Evolutionary conservation across 179 eudicot genomes (phyloP).

Genomic region (Patellifolia procumbens): DNA sequence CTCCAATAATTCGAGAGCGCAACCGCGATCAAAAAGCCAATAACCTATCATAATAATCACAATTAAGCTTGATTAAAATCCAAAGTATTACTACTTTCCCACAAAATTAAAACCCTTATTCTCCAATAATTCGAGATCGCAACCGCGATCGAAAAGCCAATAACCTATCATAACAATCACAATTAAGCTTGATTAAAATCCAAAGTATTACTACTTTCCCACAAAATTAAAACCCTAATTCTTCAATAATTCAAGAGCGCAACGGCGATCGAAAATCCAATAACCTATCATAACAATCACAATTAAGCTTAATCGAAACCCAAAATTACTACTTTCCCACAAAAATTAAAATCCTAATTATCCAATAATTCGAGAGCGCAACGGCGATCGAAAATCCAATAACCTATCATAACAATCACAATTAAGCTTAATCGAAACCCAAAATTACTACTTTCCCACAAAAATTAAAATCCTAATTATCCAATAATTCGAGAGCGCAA

Average conservation of each 20-base stretch:
- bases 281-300: not conserved
- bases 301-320: not conserved
- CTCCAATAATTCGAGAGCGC: no score
- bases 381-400: no score
- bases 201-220: not conserved
- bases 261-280: not conserved
- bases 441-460: not conserved
- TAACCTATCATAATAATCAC: not conserved
- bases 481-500: not conserved
- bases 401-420: not conserved
- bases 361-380: not conserved
- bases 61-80: not conserved
- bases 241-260: no score
- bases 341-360: not conserved
- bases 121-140: no score
- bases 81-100: not conserved
- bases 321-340: not conserved
- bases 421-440: not conserved
- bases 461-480: slow-evolving; percentile 1
- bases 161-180: not conserved
- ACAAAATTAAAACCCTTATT: not conserved
- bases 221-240: not conserved
- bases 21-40: not conserved
- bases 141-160: not conserved
- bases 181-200: not conserved